Evolutionary conservation across 306 rosid species (phyloP), one percentile per base, ranked within the genome.

Genomic region (Prunus dulcis): DNA sequence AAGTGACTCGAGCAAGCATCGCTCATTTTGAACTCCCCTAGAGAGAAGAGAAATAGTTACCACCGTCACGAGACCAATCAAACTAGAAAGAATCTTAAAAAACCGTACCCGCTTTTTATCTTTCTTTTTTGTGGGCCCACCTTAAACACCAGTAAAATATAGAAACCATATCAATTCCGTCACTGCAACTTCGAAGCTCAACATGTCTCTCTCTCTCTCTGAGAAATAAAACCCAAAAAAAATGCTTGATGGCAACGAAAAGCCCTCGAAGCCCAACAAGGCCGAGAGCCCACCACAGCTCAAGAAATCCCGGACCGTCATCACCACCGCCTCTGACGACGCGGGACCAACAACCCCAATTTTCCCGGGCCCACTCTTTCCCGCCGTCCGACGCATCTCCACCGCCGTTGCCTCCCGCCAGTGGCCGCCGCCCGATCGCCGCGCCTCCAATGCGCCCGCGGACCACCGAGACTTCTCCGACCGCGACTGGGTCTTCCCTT

Each of bases 401-500:
- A 25, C 83, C 10, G 8, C 57, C 76, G 58, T 63, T 12, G 45
- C 76, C 20, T 3, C 75, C 18, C 56, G 20, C 56, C 73, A 30
- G 20, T 78, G 69, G 20, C 81, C 71, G 18, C 81, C 71, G 13
- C 76, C 79, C 22, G 82, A 84, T 73, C 93, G 86, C 49, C 87
- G 81, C 32, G 85, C 57, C 66, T 1, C 32, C 56, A 53, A 64
- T 64, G 10, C 78, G 0, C 10, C 77, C 28, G n/a, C 84, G 2
- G 15, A 27, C 56, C 67, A 67, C 22, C 84, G 81, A 2, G 86
- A 84, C 28, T 78, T 86, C 72, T 69, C 88, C 5, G 76, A 93
- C 5, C 84, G 87, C 10, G 93, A 91, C 51, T 91, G 88, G 89
- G 83, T 88, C 71, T 90, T 82, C 78, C 98, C 96, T 56, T 89